These are phyloP conservation scores for Artemisia annua DNA, from an alignment of 129 eudicot species.

Conservation along the genomic window DNA sequence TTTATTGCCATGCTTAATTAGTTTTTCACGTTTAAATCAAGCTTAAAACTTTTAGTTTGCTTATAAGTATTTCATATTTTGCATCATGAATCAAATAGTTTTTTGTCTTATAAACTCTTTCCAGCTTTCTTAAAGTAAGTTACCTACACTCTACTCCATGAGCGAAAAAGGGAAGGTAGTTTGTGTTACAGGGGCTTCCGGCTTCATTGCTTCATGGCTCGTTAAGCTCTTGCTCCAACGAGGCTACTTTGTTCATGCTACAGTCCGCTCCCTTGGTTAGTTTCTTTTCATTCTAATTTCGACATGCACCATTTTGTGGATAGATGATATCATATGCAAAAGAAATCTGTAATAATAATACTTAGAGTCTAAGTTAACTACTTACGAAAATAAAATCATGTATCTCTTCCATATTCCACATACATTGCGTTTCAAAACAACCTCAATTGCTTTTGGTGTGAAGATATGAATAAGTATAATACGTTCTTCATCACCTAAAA, in stretches of 20 bases:
- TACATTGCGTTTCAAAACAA: no score
- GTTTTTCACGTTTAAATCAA: no score
- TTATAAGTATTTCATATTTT: no score
- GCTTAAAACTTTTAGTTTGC: no score
- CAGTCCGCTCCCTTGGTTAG: conserved; percentile 42
- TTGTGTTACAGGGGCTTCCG: conserved; percentile 66
- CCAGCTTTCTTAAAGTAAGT: not conserved
- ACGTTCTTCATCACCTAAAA: no score
- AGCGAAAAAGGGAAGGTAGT: conserved; percentile 38
- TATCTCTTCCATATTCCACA: no score
- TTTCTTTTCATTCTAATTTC: not conserved
- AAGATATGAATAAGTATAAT: no score
- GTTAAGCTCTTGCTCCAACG: conserved; percentile 51
- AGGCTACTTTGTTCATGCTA: conserved; percentile 51
- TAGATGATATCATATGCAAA: not conserved
- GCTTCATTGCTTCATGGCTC: conserved; percentile 64
- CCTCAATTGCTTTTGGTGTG: no score
- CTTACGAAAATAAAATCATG: not conserved
- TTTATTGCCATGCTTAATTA: no score
- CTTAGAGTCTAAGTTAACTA: not conserved
- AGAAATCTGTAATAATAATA: not conserved
- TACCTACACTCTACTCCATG: not conserved
- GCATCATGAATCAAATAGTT: no score
- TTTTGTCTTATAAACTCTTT: not conserved
- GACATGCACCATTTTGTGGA: not conserved